Evolutionary conservation across 305 asterid genomes (phyloP).

Genomic region (Fraxinus floribunda): DNA sequence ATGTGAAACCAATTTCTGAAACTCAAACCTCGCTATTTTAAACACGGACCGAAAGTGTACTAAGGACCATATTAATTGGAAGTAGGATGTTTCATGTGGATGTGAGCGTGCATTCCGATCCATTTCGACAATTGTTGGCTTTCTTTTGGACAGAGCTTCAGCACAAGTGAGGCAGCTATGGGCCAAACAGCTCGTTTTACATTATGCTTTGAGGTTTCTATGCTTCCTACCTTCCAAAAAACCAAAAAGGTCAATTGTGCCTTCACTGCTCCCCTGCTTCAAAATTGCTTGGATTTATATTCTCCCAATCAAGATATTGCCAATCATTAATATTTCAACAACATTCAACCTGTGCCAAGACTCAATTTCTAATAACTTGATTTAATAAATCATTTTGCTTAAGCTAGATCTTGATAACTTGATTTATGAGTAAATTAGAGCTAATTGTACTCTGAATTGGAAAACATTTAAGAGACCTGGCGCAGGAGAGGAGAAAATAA

Average conservation of each 20-base stretch:
- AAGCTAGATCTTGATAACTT: conserved; percentile 6
- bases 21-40: neutral
- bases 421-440: neutral
- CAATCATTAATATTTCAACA: neutral
- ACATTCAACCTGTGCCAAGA: neutral
- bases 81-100: neutral
- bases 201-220: neutral
- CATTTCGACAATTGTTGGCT: neutral
- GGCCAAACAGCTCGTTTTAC: neutral
- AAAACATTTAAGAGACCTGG: neutral
- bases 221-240: neutral
- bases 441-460: neutral
- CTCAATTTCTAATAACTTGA: neutral
- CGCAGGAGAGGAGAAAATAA: neutral
- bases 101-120: neutral
- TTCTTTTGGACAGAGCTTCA: neutral
- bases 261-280: neutral
- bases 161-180: neutral
- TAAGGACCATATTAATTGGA: neutral
- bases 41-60: neutral
- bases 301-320: neutral
- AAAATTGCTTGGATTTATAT: neutral
- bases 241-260: neutral
- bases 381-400: neutral
- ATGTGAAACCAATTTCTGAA: neutral